Evolutionary conservation across 306 rosid species (phyloP), one percentile per base, ranked within the genome.

Genomic region (Rosa multiflora): DNA sequence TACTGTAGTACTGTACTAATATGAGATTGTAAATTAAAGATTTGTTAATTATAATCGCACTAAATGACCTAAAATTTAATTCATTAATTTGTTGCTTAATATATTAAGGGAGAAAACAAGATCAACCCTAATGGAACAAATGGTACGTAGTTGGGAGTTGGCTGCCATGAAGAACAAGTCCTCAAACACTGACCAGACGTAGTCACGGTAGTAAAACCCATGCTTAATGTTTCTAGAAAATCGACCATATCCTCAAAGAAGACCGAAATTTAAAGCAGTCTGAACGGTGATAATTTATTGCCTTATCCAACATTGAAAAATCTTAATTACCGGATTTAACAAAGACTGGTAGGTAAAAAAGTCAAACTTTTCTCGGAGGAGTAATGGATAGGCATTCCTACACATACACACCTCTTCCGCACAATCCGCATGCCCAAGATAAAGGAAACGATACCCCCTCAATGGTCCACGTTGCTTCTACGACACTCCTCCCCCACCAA

Each of bases 341-440:
- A 46, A 40, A 43, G 72, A 62, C 72, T 10, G 39, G 32, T 63
- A 62, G 79, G 37, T 63, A 23, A 44, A 26, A 75, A 56, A 17
- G 78, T 75, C 78, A 56, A 74, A 40, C 40, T 62, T 11, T 26
- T 2, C 5, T 32, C 13, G 61, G 29, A n/a, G 26, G 77, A 56
- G 53, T 15, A 59, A 62, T 47, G 79, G 79, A 76, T 47, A 6
- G 79, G 61, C 37, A 62, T 75, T 29, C 47, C 58, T 14, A 59
- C 47, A 7, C 59, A 23, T 10, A 43, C 59, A 12, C 70, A 15
- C 12, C 56, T 29, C 56, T 14, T 14, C 3, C 68, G 12, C 68
- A 23, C 56, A 23, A 26, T 42, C 42, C 79, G 18, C 79, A 46
- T 62, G 79, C 79, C 72, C 56, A 46, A 11, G 71, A 62, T 75